A percentile compares a stretch with the other conserved stretches of the same genome.
phyloP scores from a whole-genome alignment of 2,329 filamentous ascomycete species.

The Aureobasidium namibiae region DNA sequence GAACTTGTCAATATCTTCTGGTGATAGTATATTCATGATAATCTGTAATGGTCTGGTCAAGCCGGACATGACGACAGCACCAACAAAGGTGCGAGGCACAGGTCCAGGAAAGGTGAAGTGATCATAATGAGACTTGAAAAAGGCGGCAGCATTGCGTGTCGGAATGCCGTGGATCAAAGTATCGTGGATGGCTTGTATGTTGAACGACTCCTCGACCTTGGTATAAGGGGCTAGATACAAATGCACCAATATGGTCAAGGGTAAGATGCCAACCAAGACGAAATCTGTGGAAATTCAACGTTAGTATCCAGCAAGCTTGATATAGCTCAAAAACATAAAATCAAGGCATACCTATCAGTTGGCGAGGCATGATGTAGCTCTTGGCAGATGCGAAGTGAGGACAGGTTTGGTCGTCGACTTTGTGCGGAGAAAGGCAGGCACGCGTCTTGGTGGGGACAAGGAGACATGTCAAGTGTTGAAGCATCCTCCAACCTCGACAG shows the following conservation, averaged over 20 bases:
- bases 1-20: conserved; percentile 23
- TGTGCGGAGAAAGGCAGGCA: not conserved
- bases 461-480: not conserved
- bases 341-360: not conserved
- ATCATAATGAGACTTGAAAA: conserved; percentile 59
- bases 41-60: conserved; percentile 56
- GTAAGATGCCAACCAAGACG: conserved; percentile 15
- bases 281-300: not conserved
- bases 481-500: not conserved
- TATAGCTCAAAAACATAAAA: not conserved
- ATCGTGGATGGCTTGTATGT: conserved; percentile 88
- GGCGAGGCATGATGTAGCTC: not conserved
- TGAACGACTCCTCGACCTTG: conserved; percentile 98
- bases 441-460: not conserved
- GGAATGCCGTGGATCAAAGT: conserved; percentile 68
- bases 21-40: not conserved
- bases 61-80: conserved; percentile 66
- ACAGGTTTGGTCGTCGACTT: not conserved
- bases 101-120: conserved; percentile 85
- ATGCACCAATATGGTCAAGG: conserved; percentile 22
- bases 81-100: conserved; percentile 85
- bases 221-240: conserved; percentile 65
- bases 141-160: conserved; percentile 19
- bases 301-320: not conserved
- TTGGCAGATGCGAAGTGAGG: not conserved